phyloP scores from a whole-genome alignment of 345 rosid species.

The Eucalyptus tenuipes region DNA sequence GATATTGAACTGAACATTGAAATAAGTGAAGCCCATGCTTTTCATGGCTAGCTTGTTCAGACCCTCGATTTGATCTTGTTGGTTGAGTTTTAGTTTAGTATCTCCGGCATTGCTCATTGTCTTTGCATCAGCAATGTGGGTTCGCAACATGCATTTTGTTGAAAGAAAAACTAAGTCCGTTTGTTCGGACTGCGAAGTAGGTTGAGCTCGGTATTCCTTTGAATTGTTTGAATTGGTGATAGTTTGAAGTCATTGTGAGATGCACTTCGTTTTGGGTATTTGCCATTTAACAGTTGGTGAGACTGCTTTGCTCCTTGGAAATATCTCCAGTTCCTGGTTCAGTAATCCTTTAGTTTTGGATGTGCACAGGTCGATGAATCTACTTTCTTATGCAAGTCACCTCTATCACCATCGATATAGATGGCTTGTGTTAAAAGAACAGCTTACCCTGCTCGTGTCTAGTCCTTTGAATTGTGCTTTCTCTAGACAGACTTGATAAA shows the following conservation, averaged over 20 bases:
- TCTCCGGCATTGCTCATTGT: not conserved
- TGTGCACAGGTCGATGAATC: too few species aligned
- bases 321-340: not conserved
- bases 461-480: not conserved
- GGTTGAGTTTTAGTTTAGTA: not conserved
- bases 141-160: not conserved
- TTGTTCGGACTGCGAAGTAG: not conserved
- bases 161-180: not conserved
- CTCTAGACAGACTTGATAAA: not conserved
- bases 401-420: too few species aligned
- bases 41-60: not conserved
- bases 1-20: not conserved
- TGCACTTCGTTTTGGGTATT: not conserved
- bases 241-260: not conserved
- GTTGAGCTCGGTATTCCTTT: not conserved
- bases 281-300: not conserved
- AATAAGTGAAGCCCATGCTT: not conserved
- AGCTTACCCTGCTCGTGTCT: not conserved
- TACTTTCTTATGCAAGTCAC: too few species aligned
- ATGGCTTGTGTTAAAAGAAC: not conserved
- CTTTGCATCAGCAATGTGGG: not conserved
- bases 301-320: not conserved
- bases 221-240: not conserved
- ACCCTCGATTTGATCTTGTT: not conserved
- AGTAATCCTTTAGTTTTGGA: not conserved